A percentile compares a stretch with the other conserved stretches of the same genome.
Conservation (phyloP, 1,139 yeast genomes). For the Taiozyma sp. region DNA sequence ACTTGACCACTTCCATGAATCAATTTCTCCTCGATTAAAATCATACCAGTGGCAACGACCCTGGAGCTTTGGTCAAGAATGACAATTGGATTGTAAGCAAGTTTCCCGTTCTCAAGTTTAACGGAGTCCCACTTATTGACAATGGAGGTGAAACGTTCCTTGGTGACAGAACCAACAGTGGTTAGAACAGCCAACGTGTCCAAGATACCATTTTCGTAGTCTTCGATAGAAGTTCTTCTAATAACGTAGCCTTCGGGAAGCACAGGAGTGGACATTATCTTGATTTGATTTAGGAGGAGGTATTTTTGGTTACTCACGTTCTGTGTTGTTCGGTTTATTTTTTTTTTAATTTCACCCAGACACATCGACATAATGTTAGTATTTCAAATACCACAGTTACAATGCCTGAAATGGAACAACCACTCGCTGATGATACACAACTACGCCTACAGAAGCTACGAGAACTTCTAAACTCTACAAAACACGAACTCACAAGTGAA, state of each 20-base stretch:
- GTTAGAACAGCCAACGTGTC: slow-evolving; percentile 52
- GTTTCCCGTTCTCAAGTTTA: slow-evolving; percentile 26
- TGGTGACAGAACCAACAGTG: slow-evolving; percentile 53
- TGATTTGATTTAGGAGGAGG: background rate
- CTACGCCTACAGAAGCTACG: background rate
- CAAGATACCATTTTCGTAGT: slow-evolving; percentile 43
- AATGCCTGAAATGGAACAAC: background rate
- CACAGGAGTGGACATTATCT: background rate
- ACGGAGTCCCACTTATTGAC: slow-evolving; percentile 43
- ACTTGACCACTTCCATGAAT: slow-evolving; percentile 79
- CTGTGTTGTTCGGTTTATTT: background rate
- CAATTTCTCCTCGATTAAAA: slow-evolving; percentile 54
- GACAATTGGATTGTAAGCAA: slow-evolving; percentile 55
- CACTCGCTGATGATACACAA: background rate
- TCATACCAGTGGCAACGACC: slow-evolving; percentile 44
- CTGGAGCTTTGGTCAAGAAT: slow-evolving; percentile 35
- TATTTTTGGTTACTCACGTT: background rate
- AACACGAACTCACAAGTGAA: background rate
- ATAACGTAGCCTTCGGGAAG: slow-evolving; percentile 50
- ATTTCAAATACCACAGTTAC: background rate
- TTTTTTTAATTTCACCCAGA: background rate
- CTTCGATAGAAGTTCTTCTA: slow-evolving; percentile 40
- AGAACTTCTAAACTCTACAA: background rate
- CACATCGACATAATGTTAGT: background rate
- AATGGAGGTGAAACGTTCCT: slow-evolving; percentile 36